Base-by-base conservation (phyloP, 2,329 filamentous ascomycete species). In the Aureobasidium lini region DNA sequence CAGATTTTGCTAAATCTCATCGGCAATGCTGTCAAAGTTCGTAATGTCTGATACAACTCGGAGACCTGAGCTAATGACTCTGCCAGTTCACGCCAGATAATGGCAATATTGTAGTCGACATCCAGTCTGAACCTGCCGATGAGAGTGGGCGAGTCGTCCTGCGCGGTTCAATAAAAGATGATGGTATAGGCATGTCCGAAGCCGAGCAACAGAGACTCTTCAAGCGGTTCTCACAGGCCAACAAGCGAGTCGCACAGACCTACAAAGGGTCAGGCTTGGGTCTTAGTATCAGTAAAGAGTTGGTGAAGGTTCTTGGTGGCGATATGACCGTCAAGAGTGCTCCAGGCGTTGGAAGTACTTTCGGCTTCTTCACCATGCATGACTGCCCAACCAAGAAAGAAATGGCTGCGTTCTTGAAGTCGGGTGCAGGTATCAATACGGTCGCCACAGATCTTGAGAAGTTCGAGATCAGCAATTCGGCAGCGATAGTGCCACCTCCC, bases 161-260 rank as follows among this genome's bases (percentile, higher is more conserved):
- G 7, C 46, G 54, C n/a, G 60, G 54, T 29, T 61, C 60, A 6
- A 56, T 61, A 2, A 53, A 16, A 4, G 60, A 61, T 18, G 57
- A 59, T 37, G 60, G 60, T 13, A 36, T 61, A n/a, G 60, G 60
- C 32, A 61, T 61, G 60, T 59, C 60, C 6, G 56, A 58, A 39
- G 44, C 37, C 9, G 60, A 61, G 9, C 53, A 61, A 47, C 31
- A 59, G 15, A 43, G 53, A 49, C 31, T 61, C 6, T 61, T 61
- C 40, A 48, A 61, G 23, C 36, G 60, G 7, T 61, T 61, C 42
- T 61, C 60, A 11, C 60, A 61, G 59, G 54, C 54, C 44, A 61
- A 61, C 42, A 57, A 56, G 11, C 48, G 58, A 59, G 56, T 61
- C 2, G 60, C 60, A 4, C 60, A 61, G 31, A 39, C 57, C 8